These are phyloP conservation scores for Leptodermis oblonga DNA, from an alignment of 257 asterid species.

Conservation along the genomic window DNA sequence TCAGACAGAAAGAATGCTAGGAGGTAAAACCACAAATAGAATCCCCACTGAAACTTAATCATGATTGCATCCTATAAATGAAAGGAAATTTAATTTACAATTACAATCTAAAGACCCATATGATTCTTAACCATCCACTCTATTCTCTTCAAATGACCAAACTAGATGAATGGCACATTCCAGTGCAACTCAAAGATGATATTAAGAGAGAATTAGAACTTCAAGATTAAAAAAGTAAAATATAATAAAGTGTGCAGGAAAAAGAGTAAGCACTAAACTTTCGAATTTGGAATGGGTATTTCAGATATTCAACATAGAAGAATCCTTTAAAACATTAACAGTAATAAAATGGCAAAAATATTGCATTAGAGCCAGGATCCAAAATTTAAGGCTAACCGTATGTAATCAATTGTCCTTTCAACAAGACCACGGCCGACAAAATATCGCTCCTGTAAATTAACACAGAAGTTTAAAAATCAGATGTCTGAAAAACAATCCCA, in stretches of 20 bases:
- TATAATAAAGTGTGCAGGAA: too few species aligned
- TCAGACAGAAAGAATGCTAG: neutral
- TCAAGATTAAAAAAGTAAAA: neutral
- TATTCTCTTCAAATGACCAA: neutral
- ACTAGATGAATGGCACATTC: neutral
- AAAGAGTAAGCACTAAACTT: neutral
- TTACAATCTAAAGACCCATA: neutral
- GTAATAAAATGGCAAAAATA: too few species aligned
- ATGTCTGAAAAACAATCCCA: neutral
- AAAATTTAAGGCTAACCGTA: constrained; percentile 47
- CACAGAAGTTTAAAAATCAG: constrained; percentile 8
- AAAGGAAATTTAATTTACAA: neutral
- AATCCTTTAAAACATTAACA: neutral
- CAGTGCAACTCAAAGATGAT: neutral
- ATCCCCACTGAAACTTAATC: neutral
- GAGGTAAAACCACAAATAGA: neutral
- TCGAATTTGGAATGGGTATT: neutral
- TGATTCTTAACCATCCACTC: neutral
- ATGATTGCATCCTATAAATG: neutral
- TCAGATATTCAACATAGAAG: neutral
- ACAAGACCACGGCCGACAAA: constrained; percentile 99
- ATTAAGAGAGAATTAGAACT: neutral
- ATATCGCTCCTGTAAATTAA: constrained; percentile 77
- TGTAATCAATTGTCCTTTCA: constrained; percentile 73
- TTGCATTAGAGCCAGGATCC: neutral